Evolutionary conservation across 495 filamentous ascomycete species (phyloP), one percentile per base, ranked within the genome.

Genomic region (Daldinia decipiens): DNA sequence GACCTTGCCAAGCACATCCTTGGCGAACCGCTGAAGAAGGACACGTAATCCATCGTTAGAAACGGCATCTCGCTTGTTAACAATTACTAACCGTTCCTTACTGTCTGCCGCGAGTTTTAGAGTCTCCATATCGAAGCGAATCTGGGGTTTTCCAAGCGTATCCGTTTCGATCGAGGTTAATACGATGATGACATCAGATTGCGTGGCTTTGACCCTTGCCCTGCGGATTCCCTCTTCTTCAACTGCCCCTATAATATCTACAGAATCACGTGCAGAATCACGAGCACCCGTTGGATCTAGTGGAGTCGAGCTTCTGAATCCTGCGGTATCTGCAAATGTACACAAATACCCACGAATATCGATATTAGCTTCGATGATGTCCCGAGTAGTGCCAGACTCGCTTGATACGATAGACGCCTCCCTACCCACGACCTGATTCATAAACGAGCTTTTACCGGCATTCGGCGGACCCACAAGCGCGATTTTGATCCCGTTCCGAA

Each of bases 391-490:
- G 0, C 95, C 95, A 32, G 92, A 92, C 76, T 98, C 95, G 0
- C 87, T 83, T 50, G 93, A 97, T 3, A 98, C 96, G 76, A 99
- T 99, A 19, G 92, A 93, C 0, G 95, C 96, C 74, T 99, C 94
- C 55, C 94, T 83, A 2, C 94, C 94, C n/a, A 97, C 93, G 68
- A 99, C 84, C 57, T 87, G 82, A 80, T 99, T 99, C 74, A 99
- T 86, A 62, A 99, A 80, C 1, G 92, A 96, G 74, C 95, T 98
- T 78, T 99, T 99, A 19, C 95, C 95, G 0, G 91, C 95, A 80
- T 99, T 99, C 11, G 95, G 96, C 6, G 94, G 92, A 0, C 95
- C 95, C 5, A 98, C 81, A 6, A 99, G 83, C 1, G 94, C 90
- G 63, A 99, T 87, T 62, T 86, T 88, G 61, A 99, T 96, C 0